Conservation (phyloP, 495 filamentous ascomycete genomes). For the Evernia prunastri region DNA sequence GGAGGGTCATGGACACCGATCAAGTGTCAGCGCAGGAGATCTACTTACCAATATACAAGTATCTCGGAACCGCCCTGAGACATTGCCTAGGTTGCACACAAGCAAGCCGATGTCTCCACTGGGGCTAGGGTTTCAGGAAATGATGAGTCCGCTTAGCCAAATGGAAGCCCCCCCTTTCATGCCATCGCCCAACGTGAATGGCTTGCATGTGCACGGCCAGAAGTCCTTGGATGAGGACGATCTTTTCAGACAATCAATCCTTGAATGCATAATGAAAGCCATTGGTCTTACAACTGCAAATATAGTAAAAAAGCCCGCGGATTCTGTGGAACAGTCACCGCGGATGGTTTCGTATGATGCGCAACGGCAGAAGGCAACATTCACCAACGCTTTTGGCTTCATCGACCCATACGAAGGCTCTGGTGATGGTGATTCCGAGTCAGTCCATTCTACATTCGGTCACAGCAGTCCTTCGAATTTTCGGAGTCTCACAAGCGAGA, state of each 20-base stretch:
- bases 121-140: slow-evolving; percentile 26
- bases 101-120: slow-evolving; percentile 32
- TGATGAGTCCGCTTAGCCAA: slow-evolving; percentile 53
- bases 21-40: slow-evolving; percentile 63
- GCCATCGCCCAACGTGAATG: slow-evolving; percentile 46
- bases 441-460: slow-evolving; percentile 62
- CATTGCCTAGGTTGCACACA: slow-evolving; percentile 21
- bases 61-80: slow-evolving; percentile 42
- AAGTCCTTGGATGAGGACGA: slow-evolving; percentile 79
- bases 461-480: slow-evolving; percentile 51
- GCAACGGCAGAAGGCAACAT: slow-evolving; percentile 74
- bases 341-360: slow-evolving; percentile 80
- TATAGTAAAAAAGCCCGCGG: slow-evolving; percentile 51
- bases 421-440: slow-evolving; percentile 79
- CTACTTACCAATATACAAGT: slow-evolving; percentile 73
- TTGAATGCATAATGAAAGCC: slow-evolving; percentile 93
- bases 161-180: slow-evolving; percentile 51
- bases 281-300: slow-evolving; percentile 72
- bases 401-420: slow-evolving; percentile 85
- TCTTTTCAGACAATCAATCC: slow-evolving; percentile 78
- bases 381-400: slow-evolving; percentile 88
- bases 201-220: slow-evolving; percentile 52
- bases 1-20: slow-evolving; percentile 12
- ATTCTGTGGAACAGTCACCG: slow-evolving; percentile 79
- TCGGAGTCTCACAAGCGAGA: slow-evolving; percentile 57